Conservation (phyloP, 2,329 filamentous ascomycete species). For the Proliferodiscus dingleyae region DNA sequence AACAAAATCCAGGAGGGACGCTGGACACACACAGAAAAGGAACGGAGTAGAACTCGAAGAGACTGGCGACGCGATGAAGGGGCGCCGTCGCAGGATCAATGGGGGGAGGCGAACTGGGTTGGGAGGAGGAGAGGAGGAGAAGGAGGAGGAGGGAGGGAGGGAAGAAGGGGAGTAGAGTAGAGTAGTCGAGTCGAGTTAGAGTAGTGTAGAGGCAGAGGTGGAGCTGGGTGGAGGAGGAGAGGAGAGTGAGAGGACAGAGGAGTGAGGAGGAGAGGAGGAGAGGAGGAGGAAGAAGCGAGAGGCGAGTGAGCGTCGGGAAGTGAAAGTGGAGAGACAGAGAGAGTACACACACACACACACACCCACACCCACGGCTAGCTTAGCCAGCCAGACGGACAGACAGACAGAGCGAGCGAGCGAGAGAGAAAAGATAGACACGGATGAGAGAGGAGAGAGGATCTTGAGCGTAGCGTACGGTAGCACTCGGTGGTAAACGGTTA, state of each 20-base stretch:
- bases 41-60: conserved; percentile 18
- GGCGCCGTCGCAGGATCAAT: conserved; percentile 3
- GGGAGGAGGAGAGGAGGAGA: conserved; percentile 6
- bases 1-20: conserved; percentile 19
- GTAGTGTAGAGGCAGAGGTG: too few relatives aligned
- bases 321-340: neutral
- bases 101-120: conserved; percentile 2
- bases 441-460: neutral
- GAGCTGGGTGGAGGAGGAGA: too few relatives aligned
- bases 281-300: too few relatives aligned
- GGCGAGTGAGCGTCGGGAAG: conserved; percentile 1
- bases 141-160: conserved; percentile 4
- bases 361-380: too few relatives aligned
- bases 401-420: too few relatives aligned
- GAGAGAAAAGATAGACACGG: too few relatives aligned
- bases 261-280: too few relatives aligned
- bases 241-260: too few relatives aligned
- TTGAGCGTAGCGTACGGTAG: conserved; percentile 4
- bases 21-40: conserved; percentile 22
- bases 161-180: conserved; percentile 5
- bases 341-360: neutral
- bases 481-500: conserved; percentile 4
- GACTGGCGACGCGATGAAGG: conserved; percentile 13
- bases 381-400: too few relatives aligned
- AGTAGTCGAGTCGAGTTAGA: too few relatives aligned